phyloP scores from a whole-genome alignment of 192 early-diverging fungal genomes.

The Anaeromyces robustus region DNA sequence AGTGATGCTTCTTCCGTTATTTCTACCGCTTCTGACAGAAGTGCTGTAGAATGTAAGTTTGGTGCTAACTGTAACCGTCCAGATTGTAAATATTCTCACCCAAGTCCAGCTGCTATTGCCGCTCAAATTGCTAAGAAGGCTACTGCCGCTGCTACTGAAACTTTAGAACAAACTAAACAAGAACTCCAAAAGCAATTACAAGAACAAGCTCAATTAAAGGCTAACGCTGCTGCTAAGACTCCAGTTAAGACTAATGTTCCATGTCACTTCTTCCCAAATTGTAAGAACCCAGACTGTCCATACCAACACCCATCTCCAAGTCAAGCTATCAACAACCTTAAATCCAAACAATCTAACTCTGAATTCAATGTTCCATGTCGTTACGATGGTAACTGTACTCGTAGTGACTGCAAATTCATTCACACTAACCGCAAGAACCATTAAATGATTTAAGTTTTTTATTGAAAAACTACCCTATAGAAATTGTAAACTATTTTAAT shows the following conservation, averaged over 20 bases:
- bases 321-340: not conserved
- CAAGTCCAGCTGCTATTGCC: slow-evolving; percentile 17
- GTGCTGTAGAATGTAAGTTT: slow-evolving; percentile 9
- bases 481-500: not conserved
- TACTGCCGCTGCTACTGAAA: not conserved
- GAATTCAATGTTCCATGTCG: not conserved
- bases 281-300: slow-evolving; percentile 5
- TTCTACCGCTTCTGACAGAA: not conserved
- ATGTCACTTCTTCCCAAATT: slow-evolving; percentile 1
- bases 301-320: slow-evolving; percentile 3
- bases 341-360: not conserved
- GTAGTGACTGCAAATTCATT: not conserved
- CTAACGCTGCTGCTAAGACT: not conserved
- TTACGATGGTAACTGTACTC: not conserved
- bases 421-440: not conserved
- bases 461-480: not conserved
- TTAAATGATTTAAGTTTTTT: not conserved
- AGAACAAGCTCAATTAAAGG: not conserved
- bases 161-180: not conserved
- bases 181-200: not conserved
- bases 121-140: not conserved
- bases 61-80: slow-evolving; percentile 14
- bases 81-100: slow-evolving; percentile 20
- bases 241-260: not conserved
- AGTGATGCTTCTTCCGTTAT: not conserved